Evolutionary conservation across 108 stramenopile species (phyloP).

Genomic region (Skeletonema menzelii): DNA sequence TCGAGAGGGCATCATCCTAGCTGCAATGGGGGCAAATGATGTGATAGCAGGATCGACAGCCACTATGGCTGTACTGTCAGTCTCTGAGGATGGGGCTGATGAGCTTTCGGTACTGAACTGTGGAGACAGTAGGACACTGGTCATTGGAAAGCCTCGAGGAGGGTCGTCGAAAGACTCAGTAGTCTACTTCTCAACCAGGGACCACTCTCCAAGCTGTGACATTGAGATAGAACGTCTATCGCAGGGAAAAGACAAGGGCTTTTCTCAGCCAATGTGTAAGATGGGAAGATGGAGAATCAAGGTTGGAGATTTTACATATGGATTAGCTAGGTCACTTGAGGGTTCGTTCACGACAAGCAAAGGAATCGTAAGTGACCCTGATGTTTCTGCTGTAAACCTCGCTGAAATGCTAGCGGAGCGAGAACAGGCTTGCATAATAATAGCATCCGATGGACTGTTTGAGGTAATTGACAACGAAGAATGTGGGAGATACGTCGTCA

Average conservation of each 20-base stretch:
- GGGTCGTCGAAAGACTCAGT: constrained; percentile 37
- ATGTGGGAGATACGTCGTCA: constrained; percentile 58
- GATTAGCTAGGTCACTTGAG: constrained; percentile 66
- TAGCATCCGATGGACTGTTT: constrained; percentile 83
- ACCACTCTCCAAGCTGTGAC: constrained; percentile 69
- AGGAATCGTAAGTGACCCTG: constrained; percentile 74
- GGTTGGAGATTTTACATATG: constrained; percentile 78
- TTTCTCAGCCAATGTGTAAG: constrained; percentile 63
- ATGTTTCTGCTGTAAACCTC: constrained; percentile 44
- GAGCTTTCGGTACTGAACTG: constrained; percentile 72
- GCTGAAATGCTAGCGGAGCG: constrained; percentile 30
- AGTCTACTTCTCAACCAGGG: constrained; percentile 61
- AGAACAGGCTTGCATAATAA: constrained; percentile 50
- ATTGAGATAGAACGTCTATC: constrained; percentile 54
- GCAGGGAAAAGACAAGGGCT: constrained; percentile 49
- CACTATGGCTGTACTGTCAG: constrained; percentile 56
- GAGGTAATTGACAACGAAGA: constrained; percentile 82
- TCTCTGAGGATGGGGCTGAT: constrained; percentile 44
- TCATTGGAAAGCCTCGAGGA: constrained; percentile 39
- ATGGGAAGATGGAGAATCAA: constrained; percentile 51
- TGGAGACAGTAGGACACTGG: constrained; percentile 74
- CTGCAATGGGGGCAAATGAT: not conserved
- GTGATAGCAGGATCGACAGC: constrained; percentile 71
- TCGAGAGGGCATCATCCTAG: constrained; percentile 3
- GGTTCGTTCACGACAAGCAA: constrained; percentile 76